Evolutionary conservation across 2,329 filamentous ascomycete species (phyloP).

Genomic region (Diaporthe vexans): DNA sequence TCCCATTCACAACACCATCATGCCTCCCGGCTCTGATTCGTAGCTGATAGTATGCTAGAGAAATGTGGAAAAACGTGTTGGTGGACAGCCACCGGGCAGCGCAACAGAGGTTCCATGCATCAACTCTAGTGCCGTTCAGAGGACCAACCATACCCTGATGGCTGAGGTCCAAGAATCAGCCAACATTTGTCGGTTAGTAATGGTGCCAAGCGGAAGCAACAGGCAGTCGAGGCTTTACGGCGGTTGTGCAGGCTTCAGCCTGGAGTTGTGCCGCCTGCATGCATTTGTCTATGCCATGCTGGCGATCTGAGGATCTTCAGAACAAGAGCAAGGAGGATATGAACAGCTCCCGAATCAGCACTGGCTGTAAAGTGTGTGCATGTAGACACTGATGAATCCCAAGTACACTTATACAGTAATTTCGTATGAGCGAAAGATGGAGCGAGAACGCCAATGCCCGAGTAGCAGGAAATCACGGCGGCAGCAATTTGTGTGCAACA

Average conservation of each 20-base stretch:
- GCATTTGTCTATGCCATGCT: neutral
- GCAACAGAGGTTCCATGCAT: neutral
- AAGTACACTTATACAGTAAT: no score
- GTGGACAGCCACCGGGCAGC: neutral
- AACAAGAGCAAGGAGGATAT: neutral
- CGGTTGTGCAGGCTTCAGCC: conserved; percentile 11
- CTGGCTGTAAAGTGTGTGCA: no score
- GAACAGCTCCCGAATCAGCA: no score
- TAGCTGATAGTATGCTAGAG: neutral
- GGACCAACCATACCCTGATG: neutral
- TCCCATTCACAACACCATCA: neutral
- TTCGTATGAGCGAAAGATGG: no score
- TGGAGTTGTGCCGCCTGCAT: neutral
- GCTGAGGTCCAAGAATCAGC: neutral
- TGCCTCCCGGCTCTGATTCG: neutral
- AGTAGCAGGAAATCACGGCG: neutral
- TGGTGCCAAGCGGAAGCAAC: neutral
- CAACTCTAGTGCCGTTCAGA: neutral
- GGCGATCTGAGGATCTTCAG: neutral
- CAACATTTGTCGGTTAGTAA: neutral
- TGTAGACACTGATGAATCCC: no score
- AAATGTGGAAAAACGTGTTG: neutral
- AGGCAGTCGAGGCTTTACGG: conserved; percentile 9
- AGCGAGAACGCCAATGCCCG: no score
- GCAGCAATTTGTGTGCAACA: neutral